phyloP scores from a whole-genome alignment of 2,329 filamentous ascomycete species.

The Coniella vitis region DNA sequence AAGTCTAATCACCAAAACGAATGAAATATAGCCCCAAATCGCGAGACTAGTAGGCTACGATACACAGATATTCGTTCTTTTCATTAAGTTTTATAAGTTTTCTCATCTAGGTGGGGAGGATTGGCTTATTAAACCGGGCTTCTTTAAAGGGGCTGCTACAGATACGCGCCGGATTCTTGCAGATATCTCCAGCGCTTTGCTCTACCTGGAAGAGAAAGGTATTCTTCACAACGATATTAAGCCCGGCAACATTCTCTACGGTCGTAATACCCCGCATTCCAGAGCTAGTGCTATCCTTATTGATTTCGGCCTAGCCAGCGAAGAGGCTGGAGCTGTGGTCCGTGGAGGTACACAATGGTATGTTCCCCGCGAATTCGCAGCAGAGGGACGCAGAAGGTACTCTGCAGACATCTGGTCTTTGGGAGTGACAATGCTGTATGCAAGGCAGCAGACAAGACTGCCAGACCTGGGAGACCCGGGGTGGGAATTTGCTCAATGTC shows the following conservation, averaged over 20 bases:
- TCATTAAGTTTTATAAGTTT: background rate
- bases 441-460: background rate
- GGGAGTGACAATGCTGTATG: background rate
- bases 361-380: background rate
- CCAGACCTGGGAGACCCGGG: background rate
- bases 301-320: background rate
- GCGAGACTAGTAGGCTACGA: background rate
- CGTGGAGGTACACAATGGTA: background rate
- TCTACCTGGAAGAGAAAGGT: background rate
- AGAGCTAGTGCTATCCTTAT: background rate
- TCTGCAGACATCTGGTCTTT: background rate
- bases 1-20: no score
- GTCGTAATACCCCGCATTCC: background rate
- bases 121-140: background rate
- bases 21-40: background rate
- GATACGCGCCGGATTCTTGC: background rate
- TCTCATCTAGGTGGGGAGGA: background rate
- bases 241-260: background rate
- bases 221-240: background rate
- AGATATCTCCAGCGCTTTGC: background rate
- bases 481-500: background rate
- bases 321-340: background rate
- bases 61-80: background rate
- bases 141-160: background rate
- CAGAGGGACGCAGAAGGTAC: background rate